phyloP scores from a whole-genome alignment of 2,329 filamentous ascomycete species.

The Xylariaceae sp. region DNA sequence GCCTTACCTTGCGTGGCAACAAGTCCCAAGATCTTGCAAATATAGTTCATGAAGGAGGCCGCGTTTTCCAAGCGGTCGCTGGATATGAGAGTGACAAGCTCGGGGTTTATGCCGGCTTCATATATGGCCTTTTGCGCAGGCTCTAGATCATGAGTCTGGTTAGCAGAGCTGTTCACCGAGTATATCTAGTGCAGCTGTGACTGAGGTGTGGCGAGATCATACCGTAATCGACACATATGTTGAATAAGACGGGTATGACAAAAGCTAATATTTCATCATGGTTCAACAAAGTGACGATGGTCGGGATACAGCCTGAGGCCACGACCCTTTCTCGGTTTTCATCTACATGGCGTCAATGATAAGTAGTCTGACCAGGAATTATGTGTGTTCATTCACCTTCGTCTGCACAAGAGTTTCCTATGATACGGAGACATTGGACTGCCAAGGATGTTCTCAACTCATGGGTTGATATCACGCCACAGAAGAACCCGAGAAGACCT shows the following conservation, averaged over 20 bases:
- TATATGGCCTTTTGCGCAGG: slow-evolving; percentile 55
- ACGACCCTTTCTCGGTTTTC: slow-evolving; percentile 57
- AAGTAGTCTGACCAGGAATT: not conserved
- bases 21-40: slow-evolving; percentile 55
- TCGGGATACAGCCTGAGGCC: slow-evolving; percentile 42
- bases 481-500: slow-evolving; percentile 54
- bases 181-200: too few relatives aligned
- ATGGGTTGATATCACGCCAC: slow-evolving; percentile 40
- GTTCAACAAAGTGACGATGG: slow-evolving; percentile 46
- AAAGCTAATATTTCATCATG: slow-evolving; percentile 48
- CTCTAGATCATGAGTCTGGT: slow-evolving; percentile 36
- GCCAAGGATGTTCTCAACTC: slow-evolving; percentile 41
- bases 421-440: slow-evolving; percentile 52
- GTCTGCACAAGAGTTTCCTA: slow-evolving; percentile 62
- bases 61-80: slow-evolving; percentile 41
- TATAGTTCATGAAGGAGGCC: slow-evolving; percentile 44
- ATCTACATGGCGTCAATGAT: slow-evolving; percentile 36
- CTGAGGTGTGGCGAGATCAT: slow-evolving; percentile 18
- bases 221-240: slow-evolving; percentile 63
- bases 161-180: slow-evolving; percentile 8
- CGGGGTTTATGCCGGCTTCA: slow-evolving; percentile 45
- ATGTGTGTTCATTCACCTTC: slow-evolving; percentile 39
- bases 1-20: slow-evolving; percentile 46
- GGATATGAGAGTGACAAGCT: slow-evolving; percentile 47
- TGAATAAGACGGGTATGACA: slow-evolving; percentile 58